phyloP scores from a whole-genome alignment of 371 early-diverging fungal genomes.

The Thermomucor indicae-seudaticae region DNA sequence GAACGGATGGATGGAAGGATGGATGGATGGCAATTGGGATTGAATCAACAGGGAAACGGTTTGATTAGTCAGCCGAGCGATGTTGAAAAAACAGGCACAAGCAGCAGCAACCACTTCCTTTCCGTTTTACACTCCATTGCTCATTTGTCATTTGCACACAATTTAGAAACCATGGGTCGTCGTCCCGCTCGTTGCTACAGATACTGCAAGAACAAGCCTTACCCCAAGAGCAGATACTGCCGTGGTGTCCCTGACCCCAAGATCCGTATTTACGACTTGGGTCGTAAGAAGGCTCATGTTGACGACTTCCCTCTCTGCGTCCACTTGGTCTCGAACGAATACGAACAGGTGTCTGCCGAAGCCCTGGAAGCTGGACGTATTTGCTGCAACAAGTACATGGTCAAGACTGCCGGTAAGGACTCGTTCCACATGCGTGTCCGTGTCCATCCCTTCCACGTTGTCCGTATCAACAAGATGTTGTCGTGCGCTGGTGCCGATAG shows the following conservation, averaged over 20 bases:
- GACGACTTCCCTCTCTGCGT: conserved; percentile 98
- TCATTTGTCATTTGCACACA: too few relatives aligned
- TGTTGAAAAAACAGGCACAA: too few relatives aligned
- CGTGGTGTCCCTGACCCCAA: conserved; percentile 99
- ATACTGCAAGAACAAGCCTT: conserved; percentile 99
- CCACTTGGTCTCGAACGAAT: conserved; percentile 98
- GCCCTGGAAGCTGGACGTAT: conserved; percentile 99
- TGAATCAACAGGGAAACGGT: too few relatives aligned
- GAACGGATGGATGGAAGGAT: too few relatives aligned
- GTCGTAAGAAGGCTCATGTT: conserved; percentile 98
- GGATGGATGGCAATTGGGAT: too few relatives aligned
- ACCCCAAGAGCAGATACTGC: conserved; percentile 99
- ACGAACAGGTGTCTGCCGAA: conserved; percentile 99
- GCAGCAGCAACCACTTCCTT: too few relatives aligned
- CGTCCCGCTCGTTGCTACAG: conserved; percentile 99
- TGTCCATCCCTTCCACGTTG: conserved; percentile 99
- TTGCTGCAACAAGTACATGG: conserved; percentile 99
- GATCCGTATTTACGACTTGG: conserved; percentile 99
- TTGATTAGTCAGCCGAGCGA: too few relatives aligned
- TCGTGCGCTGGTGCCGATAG: conserved; percentile 99
- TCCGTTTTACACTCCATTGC: too few relatives aligned
- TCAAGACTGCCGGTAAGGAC: conserved; percentile 98
- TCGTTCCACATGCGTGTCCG: conserved; percentile 99
- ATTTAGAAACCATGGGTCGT: conserved; percentile 87
- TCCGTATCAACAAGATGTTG: conserved; percentile 99